Evolutionary conservation across 768 basidiomycete genomes (phyloP), one percentile per base, ranked within the genome.

Genomic region (Tulasnella sp.): DNA sequence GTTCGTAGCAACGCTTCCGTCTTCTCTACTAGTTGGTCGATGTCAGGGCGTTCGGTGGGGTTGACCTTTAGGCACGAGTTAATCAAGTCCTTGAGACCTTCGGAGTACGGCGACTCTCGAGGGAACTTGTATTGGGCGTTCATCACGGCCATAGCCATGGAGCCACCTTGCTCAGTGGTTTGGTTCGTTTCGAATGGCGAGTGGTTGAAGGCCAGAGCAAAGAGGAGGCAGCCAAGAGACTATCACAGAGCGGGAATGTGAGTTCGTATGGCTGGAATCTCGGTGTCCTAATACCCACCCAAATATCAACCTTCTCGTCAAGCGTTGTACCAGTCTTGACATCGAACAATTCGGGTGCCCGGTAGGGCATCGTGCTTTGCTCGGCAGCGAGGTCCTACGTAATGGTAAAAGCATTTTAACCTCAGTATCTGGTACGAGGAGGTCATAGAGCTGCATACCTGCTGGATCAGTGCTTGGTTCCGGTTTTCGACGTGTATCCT

Each of bases 331-430:
- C 94, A 5, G 96, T 98, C 82, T 97, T 97, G 75, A 97, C 96
- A 80, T 99, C 97, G 81, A 98, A 99, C 29, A 99, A 86, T 81
- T 99, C 97, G 0, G 97, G 97, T 1, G 97, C 96, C 25, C 97
- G 91, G 80, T 97, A 99, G 0, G 97, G 93, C 97, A 99, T 99
- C 15, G 96, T 95, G 79, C 95, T 97, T 83, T 97, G 96, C 83
- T 99, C 97, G 22, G 94, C 95, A 2, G 97, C 97, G 78, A 97
- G 90, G 82, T 99, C 97, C 89, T 93, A 77, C 3, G 42, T 22
- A 67, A n/a, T 36, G 37, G 22, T 17, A 40, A 3, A n/a, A 67
- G 3, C 37, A 15, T 6, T 22, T 49, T 68, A 17, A 69, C 71
- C n/a, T 25, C 25, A 70, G 34, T 22, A 45, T 64, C 29, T 12